Evolutionary conservation across 179 eudicot species (phyloP), one percentile per base, ranked within the genome.

Genomic region (Beta corolliflora): DNA sequence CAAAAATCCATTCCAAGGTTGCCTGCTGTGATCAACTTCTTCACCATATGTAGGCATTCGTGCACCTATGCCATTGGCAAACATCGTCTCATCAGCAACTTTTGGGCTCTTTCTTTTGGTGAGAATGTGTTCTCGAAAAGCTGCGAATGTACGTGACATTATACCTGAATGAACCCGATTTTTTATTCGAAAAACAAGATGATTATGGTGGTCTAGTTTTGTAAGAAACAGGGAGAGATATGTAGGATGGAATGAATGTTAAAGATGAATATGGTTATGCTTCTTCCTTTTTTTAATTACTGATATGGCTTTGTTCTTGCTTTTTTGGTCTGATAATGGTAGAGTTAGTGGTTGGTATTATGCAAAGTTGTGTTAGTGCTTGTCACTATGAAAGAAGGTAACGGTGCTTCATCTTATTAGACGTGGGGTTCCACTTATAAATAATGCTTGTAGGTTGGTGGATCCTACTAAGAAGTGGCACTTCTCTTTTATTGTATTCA

Each of bases 51-150:
- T 16, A 23, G 80, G 59, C 12, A 69, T 13, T 36, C 16, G 56
- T 0, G 56, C 41, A n/a, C 59, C 86, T 44, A 73, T 54, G 25
- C 71, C 72, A 29, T 64, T 64, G 4, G 67, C 71, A 50, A 89
- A 77, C 90, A 88, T 89, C 75, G 65, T 83, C 82, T 92, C 95
- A 67, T 92, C 95, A 2, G 91, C 92, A 46, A 92, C 93, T 73
- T 88, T 85, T 5, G 89, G 87, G 67, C 90, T 90, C 88, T 89
- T 88, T 83, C 83, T 87, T 78, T 19, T 74, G 65, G 65, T 36
- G n/a, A 74, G 64, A 55, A 74, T 14, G 0, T 74, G 64, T 15
- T 74, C 65, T 11, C 77, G 56, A 8, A 74, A 74, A 31, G 77
- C 65, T 18, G 65, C 19, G 21, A 74, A 56, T 15, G 77, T 56